Conservation (phyloP, 495 filamentous ascomycete genomes). For the Melanomma pulvis-pyrius region DNA sequence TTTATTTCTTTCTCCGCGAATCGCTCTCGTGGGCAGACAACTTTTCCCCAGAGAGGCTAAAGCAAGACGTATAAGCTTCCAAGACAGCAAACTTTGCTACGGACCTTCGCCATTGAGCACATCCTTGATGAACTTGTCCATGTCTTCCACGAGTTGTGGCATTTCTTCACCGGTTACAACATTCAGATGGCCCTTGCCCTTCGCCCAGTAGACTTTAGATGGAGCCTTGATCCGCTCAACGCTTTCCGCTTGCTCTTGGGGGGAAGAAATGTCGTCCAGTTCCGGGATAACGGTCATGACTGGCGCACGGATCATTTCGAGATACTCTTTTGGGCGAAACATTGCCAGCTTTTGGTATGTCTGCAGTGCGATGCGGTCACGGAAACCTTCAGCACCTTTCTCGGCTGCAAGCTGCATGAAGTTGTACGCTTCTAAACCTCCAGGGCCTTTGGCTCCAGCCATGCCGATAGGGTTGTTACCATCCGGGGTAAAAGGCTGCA, state of each 20-base stretch:
- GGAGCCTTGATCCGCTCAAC: neutral
- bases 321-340: conserved; percentile 28
- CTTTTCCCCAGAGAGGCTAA: no score
- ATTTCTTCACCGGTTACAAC: conserved; percentile 14
- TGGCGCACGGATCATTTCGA: conserved; percentile 25
- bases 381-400: conserved; percentile 26
- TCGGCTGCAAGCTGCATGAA: conserved; percentile 22
- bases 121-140: conserved; percentile 1
- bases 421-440: conserved; percentile 30
- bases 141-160: neutral
- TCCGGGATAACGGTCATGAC: conserved; percentile 40
- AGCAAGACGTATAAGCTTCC: no score
- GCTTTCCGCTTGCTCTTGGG: conserved; percentile 16
- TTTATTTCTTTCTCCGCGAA: no score
- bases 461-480: conserved; percentile 48
- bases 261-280: conserved; percentile 31
- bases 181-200: conserved; percentile 18
- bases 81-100: no score
- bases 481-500: conserved; percentile 32
- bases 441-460: neutral
- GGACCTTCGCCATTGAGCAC: neutral
- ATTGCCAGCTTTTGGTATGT: conserved; percentile 16
- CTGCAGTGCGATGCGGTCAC: conserved; percentile 11
- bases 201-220: conserved; percentile 17
- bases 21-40: no score